Conservation (phyloP, 345 rosid genomes). For the Mangifera indica region DNA sequence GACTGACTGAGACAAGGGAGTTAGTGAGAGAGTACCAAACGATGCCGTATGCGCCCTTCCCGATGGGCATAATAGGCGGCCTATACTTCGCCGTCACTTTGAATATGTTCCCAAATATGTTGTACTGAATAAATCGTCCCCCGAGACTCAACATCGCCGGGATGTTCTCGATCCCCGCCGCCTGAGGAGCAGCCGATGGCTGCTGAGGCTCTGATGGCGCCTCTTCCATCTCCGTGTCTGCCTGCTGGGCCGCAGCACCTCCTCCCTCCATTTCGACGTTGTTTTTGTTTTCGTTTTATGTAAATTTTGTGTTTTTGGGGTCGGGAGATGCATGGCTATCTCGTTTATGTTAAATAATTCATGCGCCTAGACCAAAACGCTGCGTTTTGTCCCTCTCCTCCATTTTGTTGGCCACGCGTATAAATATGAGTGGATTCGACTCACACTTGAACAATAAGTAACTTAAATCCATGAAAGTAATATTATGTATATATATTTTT, state of each 20-base stretch:
- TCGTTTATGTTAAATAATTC: too few species aligned
- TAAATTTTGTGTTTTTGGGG: not conserved
- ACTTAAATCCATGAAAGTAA: too few species aligned
- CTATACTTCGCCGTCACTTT: slow-evolving; percentile 96
- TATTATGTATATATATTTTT: too few species aligned
- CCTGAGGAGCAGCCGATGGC: slow-evolving; percentile 25
- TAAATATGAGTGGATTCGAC: too few species aligned
- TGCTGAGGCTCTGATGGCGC: slow-evolving; percentile 36
- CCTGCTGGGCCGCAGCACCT: slow-evolving; percentile 27
- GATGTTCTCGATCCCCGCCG: slow-evolving; percentile 39
- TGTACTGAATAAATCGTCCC: slow-evolving; percentile 85
- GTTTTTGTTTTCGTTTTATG: not conserved
- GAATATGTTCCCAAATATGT: slow-evolving; percentile 92
- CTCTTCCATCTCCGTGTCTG: slow-evolving; percentile 85
- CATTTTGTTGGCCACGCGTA: too few species aligned
- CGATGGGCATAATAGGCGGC: slow-evolving; percentile 99
- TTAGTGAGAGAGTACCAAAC: slow-evolving; percentile 60
- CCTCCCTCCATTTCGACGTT: slow-evolving; percentile 36
- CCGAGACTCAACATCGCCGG: slow-evolving; percentile 91
- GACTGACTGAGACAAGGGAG: not conserved
- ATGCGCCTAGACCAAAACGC: too few species aligned
- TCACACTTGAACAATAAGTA: too few species aligned
- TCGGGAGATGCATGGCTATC: not conserved
- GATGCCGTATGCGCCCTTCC: slow-evolving; percentile 99
- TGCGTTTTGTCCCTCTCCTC: too few species aligned